A percentile compares a stretch with the other conserved stretches of the same genome.
phyloP scores from a whole-genome alignment of 148 eudicot genomes.

The Cornus suecica region DNA sequence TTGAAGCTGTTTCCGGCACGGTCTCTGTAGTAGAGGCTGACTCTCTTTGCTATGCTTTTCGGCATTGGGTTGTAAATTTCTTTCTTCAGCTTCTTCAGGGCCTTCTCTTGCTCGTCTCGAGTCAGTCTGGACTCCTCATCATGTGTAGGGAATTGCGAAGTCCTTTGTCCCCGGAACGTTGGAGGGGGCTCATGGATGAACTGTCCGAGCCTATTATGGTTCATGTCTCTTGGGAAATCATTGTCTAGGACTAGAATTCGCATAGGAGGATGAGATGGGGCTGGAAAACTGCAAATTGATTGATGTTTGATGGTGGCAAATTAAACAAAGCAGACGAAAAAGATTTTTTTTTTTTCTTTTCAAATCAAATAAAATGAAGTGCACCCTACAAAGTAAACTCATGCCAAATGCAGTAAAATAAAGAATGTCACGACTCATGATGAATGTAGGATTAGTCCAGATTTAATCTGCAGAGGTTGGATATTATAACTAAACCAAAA shows the following conservation, averaged over 20 bases:
- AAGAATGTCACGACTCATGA: no score
- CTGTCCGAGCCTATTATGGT: background rate
- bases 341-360: no score
- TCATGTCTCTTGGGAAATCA: constrained; percentile 10
- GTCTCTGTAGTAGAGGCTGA: constrained; percentile 43
- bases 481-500: no score
- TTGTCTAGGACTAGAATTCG: constrained; percentile 18
- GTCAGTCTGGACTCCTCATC: constrained; percentile 36
- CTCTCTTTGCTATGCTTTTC: constrained; percentile 38
- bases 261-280: background rate
- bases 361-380: no score
- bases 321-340: background rate
- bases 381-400: no score
- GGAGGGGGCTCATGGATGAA: constrained; percentile 12
- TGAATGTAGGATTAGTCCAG: no score
- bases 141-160: background rate
- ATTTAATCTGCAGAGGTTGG: no score
- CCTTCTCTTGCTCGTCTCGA: constrained; percentile 44
- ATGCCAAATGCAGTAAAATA: no score
- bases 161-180: background rate
- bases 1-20: constrained; percentile 14
- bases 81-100: constrained; percentile 49
- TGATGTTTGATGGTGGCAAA: background rate
- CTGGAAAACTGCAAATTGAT: constrained; percentile 9
- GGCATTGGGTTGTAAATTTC: constrained; percentile 52